These are phyloP conservation scores for Pulveroboletus ravenelii DNA, from an alignment of 768 basidiomycete genomes.

Conservation along the genomic window DNA sequence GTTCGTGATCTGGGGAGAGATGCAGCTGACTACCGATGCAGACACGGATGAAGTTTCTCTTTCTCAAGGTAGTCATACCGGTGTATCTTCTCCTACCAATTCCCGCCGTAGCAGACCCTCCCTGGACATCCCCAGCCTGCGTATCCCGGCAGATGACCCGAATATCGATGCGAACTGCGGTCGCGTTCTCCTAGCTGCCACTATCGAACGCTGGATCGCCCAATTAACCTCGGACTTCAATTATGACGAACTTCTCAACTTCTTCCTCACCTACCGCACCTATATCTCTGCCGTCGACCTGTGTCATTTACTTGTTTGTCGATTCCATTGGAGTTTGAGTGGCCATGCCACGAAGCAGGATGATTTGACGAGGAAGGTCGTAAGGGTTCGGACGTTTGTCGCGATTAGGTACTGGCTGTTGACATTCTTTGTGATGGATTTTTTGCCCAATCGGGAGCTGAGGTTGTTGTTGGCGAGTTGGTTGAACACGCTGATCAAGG, in stretches of 20 bases:
- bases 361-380: conserved; percentile 68
- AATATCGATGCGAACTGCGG: conserved; percentile 23
- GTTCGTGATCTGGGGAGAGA: conserved; percentile 87
- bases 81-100: conserved; percentile 35
- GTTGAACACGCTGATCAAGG: conserved; percentile 72
- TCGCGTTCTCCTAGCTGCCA: conserved; percentile 74
- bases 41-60: conserved; percentile 38
- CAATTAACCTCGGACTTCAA: conserved; percentile 83
- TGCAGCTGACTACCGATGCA: conserved; percentile 27
- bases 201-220: conserved; percentile 90
- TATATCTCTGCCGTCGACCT: conserved; percentile 79
- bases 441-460: conserved; percentile 74
- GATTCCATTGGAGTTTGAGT: conserved; percentile 84
- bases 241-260: conserved; percentile 83
- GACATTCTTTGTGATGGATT: conserved; percentile 88
- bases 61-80: conserved; percentile 36
- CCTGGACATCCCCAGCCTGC: conserved; percentile 26
- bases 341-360: conserved; percentile 41
- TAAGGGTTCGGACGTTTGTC: conserved; percentile 84
- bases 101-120: conserved; percentile 35
- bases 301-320: conserved; percentile 73
- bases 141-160: conserved; percentile 22
- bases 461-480: conserved; percentile 69
- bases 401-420: conserved; percentile 88
- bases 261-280: conserved; percentile 88